A percentile compares a stretch with the other conserved stretches of the same genome.
These are phyloP conservation scores for Starmerella cellae DNA, from an alignment of 805 yeast genomes.

Conservation along the genomic window DNA sequence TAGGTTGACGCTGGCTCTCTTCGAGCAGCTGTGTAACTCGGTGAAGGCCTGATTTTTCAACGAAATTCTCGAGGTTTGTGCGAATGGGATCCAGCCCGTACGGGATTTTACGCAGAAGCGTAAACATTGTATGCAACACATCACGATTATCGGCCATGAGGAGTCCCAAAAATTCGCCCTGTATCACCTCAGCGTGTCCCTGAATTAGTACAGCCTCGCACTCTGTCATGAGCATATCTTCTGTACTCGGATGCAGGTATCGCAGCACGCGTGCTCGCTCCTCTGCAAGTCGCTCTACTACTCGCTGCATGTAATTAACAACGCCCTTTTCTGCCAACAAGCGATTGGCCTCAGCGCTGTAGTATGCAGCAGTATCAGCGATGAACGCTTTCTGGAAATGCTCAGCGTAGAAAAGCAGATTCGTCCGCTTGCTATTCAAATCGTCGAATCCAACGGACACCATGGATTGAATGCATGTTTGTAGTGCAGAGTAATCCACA, in stretches of 20 bases:
- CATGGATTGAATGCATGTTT: constrained; percentile 70
- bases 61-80: constrained; percentile 55
- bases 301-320: constrained; percentile 79
- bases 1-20: constrained; percentile 30
- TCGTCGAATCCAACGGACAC: constrained; percentile 83
- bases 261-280: constrained; percentile 68
- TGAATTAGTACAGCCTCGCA: constrained; percentile 66
- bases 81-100: constrained; percentile 68
- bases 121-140: constrained; percentile 68
- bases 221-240: constrained; percentile 58
- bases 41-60: constrained; percentile 48
- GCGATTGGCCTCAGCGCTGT: constrained; percentile 50
- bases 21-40: constrained; percentile 48
- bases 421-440: constrained; percentile 75
- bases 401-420: constrained; percentile 65
- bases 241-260: constrained; percentile 76
- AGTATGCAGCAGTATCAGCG: constrained; percentile 42
- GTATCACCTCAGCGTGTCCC: constrained; percentile 62
- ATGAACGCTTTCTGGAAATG: constrained; percentile 69
- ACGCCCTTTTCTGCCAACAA: constrained; percentile 65
- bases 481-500: constrained; percentile 51
- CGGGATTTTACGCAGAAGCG: constrained; percentile 63
- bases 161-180: constrained; percentile 61
- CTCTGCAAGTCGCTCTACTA: constrained; percentile 67
- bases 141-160: constrained; percentile 58